Evolutionary conservation across 1,284 basidiomycete species (phyloP), one percentile per base, ranked within the genome.

Genomic region (Apiotrichum brassicae): DNA sequence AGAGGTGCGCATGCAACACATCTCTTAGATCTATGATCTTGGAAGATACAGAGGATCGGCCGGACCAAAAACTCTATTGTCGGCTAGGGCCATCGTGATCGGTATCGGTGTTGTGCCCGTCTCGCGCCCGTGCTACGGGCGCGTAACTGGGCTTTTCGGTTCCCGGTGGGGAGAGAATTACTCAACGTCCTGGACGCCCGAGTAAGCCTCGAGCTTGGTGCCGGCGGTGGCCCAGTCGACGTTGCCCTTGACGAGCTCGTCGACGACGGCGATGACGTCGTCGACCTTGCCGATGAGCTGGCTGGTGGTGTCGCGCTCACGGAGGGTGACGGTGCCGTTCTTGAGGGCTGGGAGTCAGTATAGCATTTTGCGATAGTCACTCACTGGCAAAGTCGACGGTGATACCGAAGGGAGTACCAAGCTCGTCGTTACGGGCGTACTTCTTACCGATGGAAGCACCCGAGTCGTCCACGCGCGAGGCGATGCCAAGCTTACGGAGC

Each of bases 301-400:
- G 44, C 84, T 80, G 44, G 87, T 97, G 43, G 92, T 91, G 74
- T 97, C 94, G 48, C 94, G 86, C 74, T 98, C 94, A 61, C 89
- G 82, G 46, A 92, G 80, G 16, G 89, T 95, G 79, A 93, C 85
- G 40, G 90, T 94, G 54, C 82, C 76, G 66, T 93, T 91, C 74
- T 86, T 81, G 48, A 89, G 76, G 49, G 88, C 87, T 90, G 56
- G 9, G 48, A 55, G 51, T 25, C 39, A 43, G 33, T n/a, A 7
- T 16, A 16, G n/a, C 12, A 37, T 20, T n/a, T n/a, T 6, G 36
- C n/a, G 20, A 9, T 34, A 34, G 33, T 34, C 9, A 83, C 86
- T 74, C 72, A 89, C 91, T 93, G 23, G 93, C 94, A 78, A 98
- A 98, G 76, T 98, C 94, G 56, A 98, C 80, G 6, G 95, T 98